Conservation (phyloP, 805 yeast genomes). For the Pachysolen tannophilus region DNA sequence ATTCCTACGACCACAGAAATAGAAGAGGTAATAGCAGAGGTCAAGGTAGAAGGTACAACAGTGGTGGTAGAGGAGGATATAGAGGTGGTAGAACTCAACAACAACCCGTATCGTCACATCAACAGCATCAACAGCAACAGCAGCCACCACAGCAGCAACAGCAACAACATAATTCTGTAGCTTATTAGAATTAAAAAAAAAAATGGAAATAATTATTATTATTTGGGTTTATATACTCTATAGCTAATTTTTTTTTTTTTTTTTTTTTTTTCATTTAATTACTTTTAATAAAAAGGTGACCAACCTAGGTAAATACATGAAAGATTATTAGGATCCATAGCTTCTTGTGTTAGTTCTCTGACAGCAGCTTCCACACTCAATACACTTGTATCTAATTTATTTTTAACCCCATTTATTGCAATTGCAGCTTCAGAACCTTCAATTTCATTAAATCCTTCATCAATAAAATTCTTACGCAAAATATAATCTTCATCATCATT, state of each 20-base stretch:
- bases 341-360: conserved; percentile 71
- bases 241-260: too few species aligned
- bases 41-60: conserved; percentile 12
- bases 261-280: not conserved
- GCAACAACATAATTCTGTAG: not conserved
- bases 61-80: conserved; percentile 15
- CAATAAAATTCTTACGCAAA: not conserved
- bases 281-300: conserved; percentile 58
- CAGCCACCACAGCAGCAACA: not conserved
- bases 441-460: conserved; percentile 21
- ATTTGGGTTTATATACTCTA: too few species aligned
- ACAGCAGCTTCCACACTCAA: conserved; percentile 81
- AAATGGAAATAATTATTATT: too few species aligned
- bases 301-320: conserved; percentile 77
- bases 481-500: conserved; percentile 12
- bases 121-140: conserved; percentile 1
- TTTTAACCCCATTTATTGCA: conserved; percentile 67
- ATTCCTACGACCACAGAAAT: conserved; percentile 11
- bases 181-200: too few species aligned
- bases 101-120: not conserved
- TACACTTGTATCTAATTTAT: conserved; percentile 57
- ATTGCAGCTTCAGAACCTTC: conserved; percentile 69
- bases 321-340: conserved; percentile 58
- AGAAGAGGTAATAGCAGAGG: conserved; percentile 17
- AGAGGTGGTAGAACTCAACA: conserved; percentile 11